These are phyloP conservation scores for Rhododendron molle DNA, from an alignment of 148 eudicot species.

Conservation along the genomic window DNA sequence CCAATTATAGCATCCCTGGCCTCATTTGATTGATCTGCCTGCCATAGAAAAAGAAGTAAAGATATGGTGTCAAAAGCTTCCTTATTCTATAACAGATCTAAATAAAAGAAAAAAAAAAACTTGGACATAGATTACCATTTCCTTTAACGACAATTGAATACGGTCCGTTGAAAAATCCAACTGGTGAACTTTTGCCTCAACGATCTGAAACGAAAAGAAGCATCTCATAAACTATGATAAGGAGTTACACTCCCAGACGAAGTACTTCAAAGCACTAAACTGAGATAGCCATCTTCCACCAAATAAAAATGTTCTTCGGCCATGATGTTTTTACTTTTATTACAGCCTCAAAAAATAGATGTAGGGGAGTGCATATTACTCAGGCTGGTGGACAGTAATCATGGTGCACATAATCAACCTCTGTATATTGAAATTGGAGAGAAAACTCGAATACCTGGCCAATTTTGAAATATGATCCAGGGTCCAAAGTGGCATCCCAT, in stretches of 20 bases:
- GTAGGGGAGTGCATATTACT: not conserved
- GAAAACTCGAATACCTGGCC: constrained; percentile 62
- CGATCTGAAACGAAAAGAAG: constrained; percentile 44
- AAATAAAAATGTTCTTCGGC: not conserved
- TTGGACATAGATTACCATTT: constrained; percentile 42
- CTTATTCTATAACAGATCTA: not conserved
- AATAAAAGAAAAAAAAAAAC: not conserved
- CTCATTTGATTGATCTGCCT: constrained; percentile 88
- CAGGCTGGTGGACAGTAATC: not conserved
- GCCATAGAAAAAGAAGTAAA: constrained; percentile 21
- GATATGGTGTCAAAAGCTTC: constrained; percentile 2
- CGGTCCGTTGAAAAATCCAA: constrained; percentile 81
- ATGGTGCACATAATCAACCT: not conserved
- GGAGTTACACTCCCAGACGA: not conserved
- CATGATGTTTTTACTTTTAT: not conserved
- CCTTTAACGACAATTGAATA: constrained; percentile 82
- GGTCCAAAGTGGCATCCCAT: constrained; percentile 84
- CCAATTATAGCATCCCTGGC: constrained; percentile 84
- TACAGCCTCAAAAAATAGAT: not conserved
- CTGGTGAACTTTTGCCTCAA: constrained; percentile 91
- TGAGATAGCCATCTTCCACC: not conserved
- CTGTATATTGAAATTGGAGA: not conserved
- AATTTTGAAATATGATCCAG: constrained; percentile 66
- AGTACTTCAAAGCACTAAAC: not conserved
- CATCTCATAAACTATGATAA: constrained; percentile 10